Percentiles rank a stretch among this genome's conserved stretches.
These are phyloP conservation scores for Paramecium tetraurelia DNA, from an alignment of 73 alveolate species.

Conservation along the genomic window DNA sequence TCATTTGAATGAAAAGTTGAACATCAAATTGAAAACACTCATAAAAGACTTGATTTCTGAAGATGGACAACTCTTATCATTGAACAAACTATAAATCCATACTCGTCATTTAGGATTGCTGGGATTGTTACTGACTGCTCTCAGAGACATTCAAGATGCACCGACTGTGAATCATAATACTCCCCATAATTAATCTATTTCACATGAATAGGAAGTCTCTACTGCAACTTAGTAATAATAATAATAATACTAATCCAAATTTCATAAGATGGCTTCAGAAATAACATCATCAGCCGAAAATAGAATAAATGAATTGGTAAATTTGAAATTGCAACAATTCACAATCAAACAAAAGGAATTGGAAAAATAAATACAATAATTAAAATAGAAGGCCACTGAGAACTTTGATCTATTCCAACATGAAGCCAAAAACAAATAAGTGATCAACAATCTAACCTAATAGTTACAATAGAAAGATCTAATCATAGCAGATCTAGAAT, in stretches of 20 bases:
- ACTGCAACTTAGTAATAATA: too few species aligned
- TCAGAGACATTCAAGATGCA: slow-evolving; percentile 35
- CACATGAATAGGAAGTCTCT: neutral
- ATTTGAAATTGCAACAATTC: neutral
- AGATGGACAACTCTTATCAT: slow-evolving; percentile 2
- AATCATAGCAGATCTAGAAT: slow-evolving; percentile 22
- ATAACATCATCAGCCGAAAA: neutral
- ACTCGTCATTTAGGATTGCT: slow-evolving; percentile 4
- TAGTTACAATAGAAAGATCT: neutral
- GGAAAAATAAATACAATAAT: neutral
- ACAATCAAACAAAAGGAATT: neutral
- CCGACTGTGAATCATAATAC: neutral
- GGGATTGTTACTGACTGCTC: slow-evolving; percentile 25
- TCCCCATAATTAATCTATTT: neutral
- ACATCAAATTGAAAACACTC: neutral
- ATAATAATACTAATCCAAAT: neutral
- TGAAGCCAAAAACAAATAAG: slow-evolving; percentile 9
- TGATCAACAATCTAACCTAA: neutral
- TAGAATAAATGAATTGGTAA: neutral
- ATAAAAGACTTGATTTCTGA: slow-evolving; percentile 31
- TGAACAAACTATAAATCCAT: slow-evolving; percentile 16
- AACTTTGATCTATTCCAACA: slow-evolving; percentile 19
- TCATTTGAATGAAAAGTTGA: neutral
- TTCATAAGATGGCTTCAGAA: neutral
- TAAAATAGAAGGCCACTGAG: neutral